Base-by-base conservation (phyloP, 2,329 filamentous ascomycete species). In the Aspergillus persii region DNA sequence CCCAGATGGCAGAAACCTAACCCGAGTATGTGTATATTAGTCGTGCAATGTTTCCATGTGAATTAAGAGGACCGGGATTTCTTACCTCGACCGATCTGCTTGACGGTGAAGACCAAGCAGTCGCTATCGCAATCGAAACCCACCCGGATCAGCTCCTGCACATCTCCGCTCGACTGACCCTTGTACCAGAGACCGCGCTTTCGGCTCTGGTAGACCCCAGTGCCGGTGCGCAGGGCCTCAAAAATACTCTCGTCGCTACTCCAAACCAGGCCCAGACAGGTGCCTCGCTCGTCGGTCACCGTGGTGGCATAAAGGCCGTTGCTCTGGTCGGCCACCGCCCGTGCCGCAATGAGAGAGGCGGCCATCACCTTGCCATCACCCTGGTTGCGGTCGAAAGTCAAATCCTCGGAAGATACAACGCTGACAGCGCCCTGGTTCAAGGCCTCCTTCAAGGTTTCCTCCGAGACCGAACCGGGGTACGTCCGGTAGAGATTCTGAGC, bases 101-200 rank as follows among this genome's bases (percentile, higher is more conserved):
- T 88, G 48, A 98, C 94, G 12, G 92, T 85, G 74, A 97, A 98
- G 66, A 90, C 89, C 68, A 99, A 78, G 59, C 93, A 96, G 76
- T 99, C 95, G 64, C 89, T 89, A 75, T 99, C 95, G 76, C 95
- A 99, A 76, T 99, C 95, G 56, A 96, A 81, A 1, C 89, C 89
- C 64, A 99, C 84, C 58, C 87, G 87, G 26, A 98, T 82, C 53
- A 99, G 82, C 74, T 97, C 88, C 76, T 99, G 95, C 11, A 91
- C 91, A 74, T 98, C 93, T 12, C 95, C 95, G 56, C 94, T 98
- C 8, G 90, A 95, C 54, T 93, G 91, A 5, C 95, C 95, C 80
- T 99, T 99, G 77, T 96, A 89, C 95, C 95, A 99, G 30, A 99
- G 78, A 0, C 95, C 95, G 49, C 95, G 86, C 81, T 97, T 98